Percentiles rank a stretch among this genome's conserved stretches.
Conservation (phyloP, 2,329 filamentous ascomycete species). For the Aspergillus ruber region DNA sequence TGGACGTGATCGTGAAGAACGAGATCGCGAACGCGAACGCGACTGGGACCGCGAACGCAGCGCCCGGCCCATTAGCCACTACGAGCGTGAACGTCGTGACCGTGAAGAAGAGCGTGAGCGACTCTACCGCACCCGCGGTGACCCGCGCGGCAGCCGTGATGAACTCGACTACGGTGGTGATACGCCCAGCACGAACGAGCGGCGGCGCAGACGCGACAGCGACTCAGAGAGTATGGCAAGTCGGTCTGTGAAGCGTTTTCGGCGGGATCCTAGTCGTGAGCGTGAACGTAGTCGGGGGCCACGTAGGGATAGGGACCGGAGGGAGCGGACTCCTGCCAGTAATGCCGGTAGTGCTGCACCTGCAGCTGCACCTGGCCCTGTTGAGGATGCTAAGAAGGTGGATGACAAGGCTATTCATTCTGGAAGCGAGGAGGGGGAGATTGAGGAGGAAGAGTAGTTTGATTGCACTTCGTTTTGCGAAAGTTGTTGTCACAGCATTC, state of each 20-base stretch:
- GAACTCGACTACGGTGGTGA: conserved; percentile 86
- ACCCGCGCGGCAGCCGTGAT: conserved; percentile 71
- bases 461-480: neutral
- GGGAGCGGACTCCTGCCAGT: conserved; percentile 21
- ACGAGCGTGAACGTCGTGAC: conserved; percentile 80
- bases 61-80: conserved; percentile 37
- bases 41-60: conserved; percentile 31
- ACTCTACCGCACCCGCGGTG: conserved; percentile 73
- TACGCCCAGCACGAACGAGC: conserved; percentile 58
- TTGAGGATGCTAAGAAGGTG: conserved; percentile 28
- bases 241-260: conserved; percentile 56
- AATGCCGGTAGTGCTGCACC: neutral
- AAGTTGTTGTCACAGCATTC: no score
- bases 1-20: conserved; percentile 25
- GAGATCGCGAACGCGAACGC: conserved; percentile 26
- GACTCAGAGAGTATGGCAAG: conserved; percentile 58
- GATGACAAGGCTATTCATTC: conserved; percentile 58
- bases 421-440: conserved; percentile 96
- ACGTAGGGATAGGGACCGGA: conserved; percentile 54
- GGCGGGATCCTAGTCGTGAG: conserved; percentile 34
- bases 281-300: conserved; percentile 30
- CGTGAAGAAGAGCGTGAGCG: conserved; percentile 87
- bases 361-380: conserved; percentile 1
- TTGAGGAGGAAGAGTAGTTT: conserved; percentile 62
- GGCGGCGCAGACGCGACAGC: conserved; percentile 66